Evolutionary conservation across 2,329 filamentous ascomycete species (phyloP).

Genomic region (Dryadomyces sulphureus): DNA sequence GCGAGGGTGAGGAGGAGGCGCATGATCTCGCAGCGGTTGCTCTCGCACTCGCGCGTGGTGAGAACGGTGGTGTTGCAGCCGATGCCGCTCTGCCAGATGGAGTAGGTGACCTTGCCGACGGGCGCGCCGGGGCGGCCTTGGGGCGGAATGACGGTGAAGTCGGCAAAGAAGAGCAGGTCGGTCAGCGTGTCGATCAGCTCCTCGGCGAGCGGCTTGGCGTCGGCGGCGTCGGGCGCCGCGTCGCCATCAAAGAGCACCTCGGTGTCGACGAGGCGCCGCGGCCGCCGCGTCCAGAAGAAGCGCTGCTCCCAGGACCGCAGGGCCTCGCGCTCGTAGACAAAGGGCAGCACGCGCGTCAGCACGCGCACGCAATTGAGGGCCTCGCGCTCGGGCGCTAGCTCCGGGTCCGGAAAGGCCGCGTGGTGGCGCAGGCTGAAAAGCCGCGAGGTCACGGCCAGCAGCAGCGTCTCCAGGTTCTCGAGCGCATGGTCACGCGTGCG

Average conservation of each 20-base stretch:
- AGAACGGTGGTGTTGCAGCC: constrained; percentile 82
- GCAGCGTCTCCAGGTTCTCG: constrained; percentile 78
- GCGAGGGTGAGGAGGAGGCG: constrained; percentile 73
- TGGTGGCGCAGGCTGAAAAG: constrained; percentile 74
- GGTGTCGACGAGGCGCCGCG: constrained; percentile 33
- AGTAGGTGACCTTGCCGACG: constrained; percentile 67
- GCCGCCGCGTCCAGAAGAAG: constrained; percentile 76
- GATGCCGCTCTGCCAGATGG: constrained; percentile 96
- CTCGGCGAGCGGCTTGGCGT: constrained; percentile 76
- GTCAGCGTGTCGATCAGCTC: constrained; percentile 82
- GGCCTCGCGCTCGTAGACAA: constrained; percentile 77
- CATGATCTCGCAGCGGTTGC: constrained; percentile 79
- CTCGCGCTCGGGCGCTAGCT: constrained; percentile 71
- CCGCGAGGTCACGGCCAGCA: constrained; percentile 70
- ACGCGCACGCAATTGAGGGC: constrained; percentile 93
- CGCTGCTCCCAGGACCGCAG: constrained; percentile 75
- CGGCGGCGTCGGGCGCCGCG: constrained; percentile 44
- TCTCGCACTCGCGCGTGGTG: constrained; percentile 85
- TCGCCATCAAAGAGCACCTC: constrained; percentile 64
- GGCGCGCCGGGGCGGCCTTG: background rate
- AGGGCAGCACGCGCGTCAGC: constrained; percentile 78
- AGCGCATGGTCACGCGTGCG: constrained; percentile 73
- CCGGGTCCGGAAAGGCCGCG: constrained; percentile 76
- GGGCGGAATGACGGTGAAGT: constrained; percentile 67
- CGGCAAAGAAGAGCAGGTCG: constrained; percentile 81